Evolutionary conservation across 2,329 filamentous ascomycete species (phyloP).

Genomic region (Alternaria metachromatica): DNA sequence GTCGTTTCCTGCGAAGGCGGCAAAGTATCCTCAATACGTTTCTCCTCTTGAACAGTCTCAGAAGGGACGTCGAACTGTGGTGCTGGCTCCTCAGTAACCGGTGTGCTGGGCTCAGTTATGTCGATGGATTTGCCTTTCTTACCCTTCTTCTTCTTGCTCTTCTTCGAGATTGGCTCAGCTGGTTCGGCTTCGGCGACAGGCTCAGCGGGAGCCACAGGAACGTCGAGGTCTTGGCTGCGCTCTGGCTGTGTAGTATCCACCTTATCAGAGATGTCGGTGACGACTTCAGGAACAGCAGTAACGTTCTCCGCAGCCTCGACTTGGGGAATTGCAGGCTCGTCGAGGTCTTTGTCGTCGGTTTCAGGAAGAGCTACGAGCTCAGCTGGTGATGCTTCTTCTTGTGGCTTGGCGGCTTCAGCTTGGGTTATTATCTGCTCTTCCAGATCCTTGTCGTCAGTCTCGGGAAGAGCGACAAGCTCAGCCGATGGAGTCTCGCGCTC

Average conservation of each 20-base stretch:
- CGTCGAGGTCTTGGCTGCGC: constrained; percentile 7
- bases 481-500: not conserved
- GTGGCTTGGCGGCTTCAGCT: not conserved
- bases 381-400: not conserved
- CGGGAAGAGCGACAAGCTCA: constrained; percentile 2
- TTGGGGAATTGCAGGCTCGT: not conserved
- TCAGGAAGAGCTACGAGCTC: constrained; percentile 2
- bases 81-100: constrained; percentile 8
- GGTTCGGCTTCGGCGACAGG: constrained; percentile 8
- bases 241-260: not conserved
- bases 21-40: not conserved
- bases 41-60: constrained; percentile 5
- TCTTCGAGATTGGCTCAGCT: constrained; percentile 21
- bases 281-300: not conserved
- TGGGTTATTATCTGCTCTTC: not conserved
- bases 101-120: constrained; percentile 14
- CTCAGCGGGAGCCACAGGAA: not conserved
- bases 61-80: constrained; percentile 5
- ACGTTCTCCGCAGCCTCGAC: not conserved
- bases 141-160: constrained; percentile 34
- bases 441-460: not conserved
- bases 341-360: constrained; percentile 3
- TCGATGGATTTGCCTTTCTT: constrained; percentile 27
- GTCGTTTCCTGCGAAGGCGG: not conserved
- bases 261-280: not conserved